phyloP scores from a whole-genome alignment of 805 yeast species.

The Phaffomyces opuntiae region DNA sequence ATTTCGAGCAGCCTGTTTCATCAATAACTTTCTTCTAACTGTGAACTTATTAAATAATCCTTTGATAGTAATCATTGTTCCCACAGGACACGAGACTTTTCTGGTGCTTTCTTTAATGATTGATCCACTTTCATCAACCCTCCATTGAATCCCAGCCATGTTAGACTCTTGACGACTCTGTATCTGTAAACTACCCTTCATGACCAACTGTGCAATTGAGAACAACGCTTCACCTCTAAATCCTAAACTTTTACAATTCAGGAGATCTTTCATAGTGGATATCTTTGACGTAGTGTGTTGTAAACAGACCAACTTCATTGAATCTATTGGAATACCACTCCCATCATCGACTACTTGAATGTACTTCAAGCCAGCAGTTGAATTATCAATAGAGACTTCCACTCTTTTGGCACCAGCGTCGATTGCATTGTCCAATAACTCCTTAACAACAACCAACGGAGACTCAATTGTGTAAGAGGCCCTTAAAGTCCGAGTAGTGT shows the following conservation, averaged over 20 bases:
- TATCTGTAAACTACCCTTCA: slow-evolving; percentile 21
- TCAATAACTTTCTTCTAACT: slow-evolving; percentile 26
- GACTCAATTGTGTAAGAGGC: slow-evolving; percentile 20
- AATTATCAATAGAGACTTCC: slow-evolving; percentile 58
- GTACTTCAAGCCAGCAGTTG: slow-evolving; percentile 53
- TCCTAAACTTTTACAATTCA: slow-evolving; percentile 30
- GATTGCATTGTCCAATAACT: slow-evolving; percentile 78
- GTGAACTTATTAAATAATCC: slow-evolving; percentile 28
- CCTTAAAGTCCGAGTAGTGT: background rate
- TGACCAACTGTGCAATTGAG: slow-evolving; percentile 26
- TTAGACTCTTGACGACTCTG: slow-evolving; percentile 26
- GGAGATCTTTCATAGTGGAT: slow-evolving; percentile 23
- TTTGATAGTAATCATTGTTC: slow-evolving; percentile 29
- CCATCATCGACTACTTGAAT: slow-evolving; percentile 51
- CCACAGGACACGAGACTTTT: slow-evolving; percentile 19
- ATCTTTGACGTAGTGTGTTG: slow-evolving; percentile 39
- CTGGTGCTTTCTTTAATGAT: slow-evolving; percentile 39
- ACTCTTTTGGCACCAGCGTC: slow-evolving; percentile 63
- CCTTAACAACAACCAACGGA: slow-evolving; percentile 87
- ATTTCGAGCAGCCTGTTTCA: slow-evolving; percentile 10
- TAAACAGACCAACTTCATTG: slow-evolving; percentile 29
- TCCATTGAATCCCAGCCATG: background rate
- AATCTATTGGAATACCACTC: slow-evolving; percentile 27
- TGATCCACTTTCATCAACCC: background rate
- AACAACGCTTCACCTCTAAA: slow-evolving; percentile 46